Conservation (phyloP, 129 eudicot species). For the Helianthus tuberosus region DNA sequence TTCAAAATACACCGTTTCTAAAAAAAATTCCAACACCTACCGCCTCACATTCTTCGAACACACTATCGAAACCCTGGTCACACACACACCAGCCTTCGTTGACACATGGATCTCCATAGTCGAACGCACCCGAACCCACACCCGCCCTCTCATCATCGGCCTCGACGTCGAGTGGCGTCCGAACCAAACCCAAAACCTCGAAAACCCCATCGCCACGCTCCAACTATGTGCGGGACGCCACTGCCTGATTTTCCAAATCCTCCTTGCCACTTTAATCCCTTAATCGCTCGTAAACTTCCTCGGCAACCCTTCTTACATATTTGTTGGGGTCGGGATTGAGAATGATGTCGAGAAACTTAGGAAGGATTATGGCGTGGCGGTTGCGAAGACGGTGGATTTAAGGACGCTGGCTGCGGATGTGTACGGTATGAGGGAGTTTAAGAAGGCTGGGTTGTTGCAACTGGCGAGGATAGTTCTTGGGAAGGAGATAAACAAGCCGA, state of each 20-base stretch:
- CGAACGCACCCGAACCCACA: conserved; percentile 11
- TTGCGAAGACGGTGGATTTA: conserved; percentile 33
- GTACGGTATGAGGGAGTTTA: conserved; percentile 24
- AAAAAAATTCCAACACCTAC: no score
- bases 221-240: conserved; percentile 30
- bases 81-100: conserved; percentile 34
- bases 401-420: conserved; percentile 39
- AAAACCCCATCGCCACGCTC: conserved; percentile 36
- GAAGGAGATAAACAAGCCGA: conserved; percentile 51
- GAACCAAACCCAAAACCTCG: conserved; percentile 1
- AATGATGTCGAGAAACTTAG: conserved; percentile 37
- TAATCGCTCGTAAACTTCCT: conserved; percentile 28
- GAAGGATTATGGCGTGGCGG: conserved; percentile 27
- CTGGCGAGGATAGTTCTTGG: conserved; percentile 34
- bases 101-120: conserved; percentile 34
- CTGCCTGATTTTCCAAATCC: conserved; percentile 38
- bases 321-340: conserved; percentile 42
- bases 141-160: conserved; percentile 31
- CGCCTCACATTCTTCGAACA: no score
- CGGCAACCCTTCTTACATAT: conserved; percentile 14
- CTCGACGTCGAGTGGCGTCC: conserved; percentile 57
- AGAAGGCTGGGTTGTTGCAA: conserved; percentile 41
- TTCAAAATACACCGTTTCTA: no score
- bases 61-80: conserved; percentile 28
- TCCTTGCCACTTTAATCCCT: background rate